These are phyloP conservation scores for Takashimella tepidaria DNA, from an alignment of 1,284 basidiomycete genomes.

Conservation along the genomic window DNA sequence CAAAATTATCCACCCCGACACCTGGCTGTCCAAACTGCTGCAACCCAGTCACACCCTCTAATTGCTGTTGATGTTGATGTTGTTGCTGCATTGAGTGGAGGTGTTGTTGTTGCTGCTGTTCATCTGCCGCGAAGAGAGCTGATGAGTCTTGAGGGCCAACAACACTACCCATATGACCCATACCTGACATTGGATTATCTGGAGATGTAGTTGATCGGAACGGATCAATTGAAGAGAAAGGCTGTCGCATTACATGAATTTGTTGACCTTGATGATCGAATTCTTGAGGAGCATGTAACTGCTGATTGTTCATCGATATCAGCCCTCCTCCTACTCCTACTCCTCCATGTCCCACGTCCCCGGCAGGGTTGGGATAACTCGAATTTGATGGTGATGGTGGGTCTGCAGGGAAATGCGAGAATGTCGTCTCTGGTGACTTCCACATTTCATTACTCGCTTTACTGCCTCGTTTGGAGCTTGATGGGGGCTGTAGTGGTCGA, in stretches of 20 bases:
- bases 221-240: too few relatives aligned
- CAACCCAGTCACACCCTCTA: not conserved
- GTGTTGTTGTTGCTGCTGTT: slow-evolving; percentile 3
- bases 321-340: too few relatives aligned
- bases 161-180: not conserved
- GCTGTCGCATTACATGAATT: too few relatives aligned
- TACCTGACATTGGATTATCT: not conserved
- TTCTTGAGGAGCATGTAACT: too few relatives aligned
- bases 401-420: not conserved
- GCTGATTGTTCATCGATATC: too few relatives aligned
- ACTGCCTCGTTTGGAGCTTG: slow-evolving; percentile 11
- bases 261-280: too few relatives aligned
- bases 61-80: not conserved
- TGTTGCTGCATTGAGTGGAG: not conserved
- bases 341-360: too few relatives aligned
- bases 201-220: too few relatives aligned
- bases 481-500: slow-evolving; percentile 42
- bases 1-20: slow-evolving; percentile 34
- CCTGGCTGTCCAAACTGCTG: slow-evolving; percentile 11
- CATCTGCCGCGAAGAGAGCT: not conserved
- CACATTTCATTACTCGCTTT: slow-evolving; percentile 15
- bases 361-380: too few relatives aligned
- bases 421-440: slow-evolving; percentile 2
- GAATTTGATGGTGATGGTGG: not conserved
- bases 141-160: not conserved